Conservation (phyloP, 805 yeast species). For the Wickerhamiella allomyrinae region DNA sequence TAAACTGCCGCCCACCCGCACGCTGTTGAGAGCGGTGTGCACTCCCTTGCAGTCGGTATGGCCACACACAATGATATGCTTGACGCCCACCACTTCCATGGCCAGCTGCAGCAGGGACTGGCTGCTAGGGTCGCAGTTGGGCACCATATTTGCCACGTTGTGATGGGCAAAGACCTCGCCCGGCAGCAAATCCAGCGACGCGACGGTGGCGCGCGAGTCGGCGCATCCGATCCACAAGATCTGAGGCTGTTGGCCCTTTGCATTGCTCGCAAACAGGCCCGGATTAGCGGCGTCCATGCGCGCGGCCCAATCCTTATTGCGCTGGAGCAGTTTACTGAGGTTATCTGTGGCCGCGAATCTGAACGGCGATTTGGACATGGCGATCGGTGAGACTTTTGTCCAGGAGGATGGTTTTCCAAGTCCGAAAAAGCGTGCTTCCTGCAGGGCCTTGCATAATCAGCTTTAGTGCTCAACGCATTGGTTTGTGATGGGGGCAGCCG, state of each 20-base stretch:
- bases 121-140: slow-evolving; percentile 52
- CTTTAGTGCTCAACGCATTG: not conserved
- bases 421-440: not conserved
- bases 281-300: slow-evolving; percentile 38
- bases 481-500: not conserved
- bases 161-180: slow-evolving; percentile 86
- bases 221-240: slow-evolving; percentile 91
- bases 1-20: slow-evolving; percentile 51
- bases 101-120: slow-evolving; percentile 80
- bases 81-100: slow-evolving; percentile 66
- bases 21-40: slow-evolving; percentile 57
- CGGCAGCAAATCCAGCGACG: slow-evolving; percentile 60
- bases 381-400: not conserved
- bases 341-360: slow-evolving; percentile 25
- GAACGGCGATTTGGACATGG: slow-evolving; percentile 12
- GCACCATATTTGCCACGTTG: slow-evolving; percentile 70
- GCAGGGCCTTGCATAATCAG: slow-evolving; percentile 2
- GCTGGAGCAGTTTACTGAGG: slow-evolving; percentile 25
- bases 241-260: slow-evolving; percentile 80
- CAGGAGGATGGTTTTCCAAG: too few species aligned
- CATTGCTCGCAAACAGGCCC: slow-evolving; percentile 46
- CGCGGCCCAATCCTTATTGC: slow-evolving; percentile 34
- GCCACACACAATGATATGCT: slow-evolving; percentile 75
- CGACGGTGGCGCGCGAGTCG: slow-evolving; percentile 80
- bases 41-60: slow-evolving; percentile 94